Evolutionary conservation across 140 eudicot species (phyloP).

Genomic region (Anethum foeniculum): DNA sequence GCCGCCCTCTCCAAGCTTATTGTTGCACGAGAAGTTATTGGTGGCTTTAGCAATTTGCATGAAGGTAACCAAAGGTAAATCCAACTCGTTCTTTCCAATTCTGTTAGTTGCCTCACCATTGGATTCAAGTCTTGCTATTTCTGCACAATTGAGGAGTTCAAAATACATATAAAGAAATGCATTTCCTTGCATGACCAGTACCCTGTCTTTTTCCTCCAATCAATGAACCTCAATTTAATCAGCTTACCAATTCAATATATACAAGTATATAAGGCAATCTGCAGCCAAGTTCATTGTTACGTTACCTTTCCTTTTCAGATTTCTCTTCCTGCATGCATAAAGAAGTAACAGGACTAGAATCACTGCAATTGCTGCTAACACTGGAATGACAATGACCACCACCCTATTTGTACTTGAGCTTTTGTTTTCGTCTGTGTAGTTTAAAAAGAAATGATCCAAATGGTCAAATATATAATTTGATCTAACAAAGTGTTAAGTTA

Average conservation of each 20-base stretch:
- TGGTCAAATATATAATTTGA: neutral
- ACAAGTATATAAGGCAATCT: neutral
- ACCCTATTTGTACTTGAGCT: neutral
- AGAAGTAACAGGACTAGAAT: neutral
- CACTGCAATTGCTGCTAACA: neutral
- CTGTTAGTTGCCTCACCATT: neutral
- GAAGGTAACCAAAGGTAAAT: neutral
- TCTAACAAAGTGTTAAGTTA: too few relatives aligned
- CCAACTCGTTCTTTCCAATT: neutral
- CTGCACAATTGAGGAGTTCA: neutral
- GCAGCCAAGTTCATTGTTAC: neutral
- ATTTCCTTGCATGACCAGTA: neutral
- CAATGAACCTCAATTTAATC: neutral
- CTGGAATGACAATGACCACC: neutral
- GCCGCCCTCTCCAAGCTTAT: slow-evolving; percentile 2
- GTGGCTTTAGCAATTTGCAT: slow-evolving; percentile 1
- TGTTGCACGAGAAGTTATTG: neutral
- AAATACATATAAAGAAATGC: neutral
- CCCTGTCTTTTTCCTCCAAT: neutral
- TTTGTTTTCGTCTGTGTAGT: neutral
- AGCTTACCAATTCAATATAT: neutral
- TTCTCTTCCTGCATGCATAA: neutral
- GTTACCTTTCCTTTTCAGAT: neutral
- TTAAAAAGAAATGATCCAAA: neutral
- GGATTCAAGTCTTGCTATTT: neutral